These are phyloP conservation scores for Rehmannia glutinosa DNA, from an alignment of 257 asterid genomes.

Conservation along the genomic window DNA sequence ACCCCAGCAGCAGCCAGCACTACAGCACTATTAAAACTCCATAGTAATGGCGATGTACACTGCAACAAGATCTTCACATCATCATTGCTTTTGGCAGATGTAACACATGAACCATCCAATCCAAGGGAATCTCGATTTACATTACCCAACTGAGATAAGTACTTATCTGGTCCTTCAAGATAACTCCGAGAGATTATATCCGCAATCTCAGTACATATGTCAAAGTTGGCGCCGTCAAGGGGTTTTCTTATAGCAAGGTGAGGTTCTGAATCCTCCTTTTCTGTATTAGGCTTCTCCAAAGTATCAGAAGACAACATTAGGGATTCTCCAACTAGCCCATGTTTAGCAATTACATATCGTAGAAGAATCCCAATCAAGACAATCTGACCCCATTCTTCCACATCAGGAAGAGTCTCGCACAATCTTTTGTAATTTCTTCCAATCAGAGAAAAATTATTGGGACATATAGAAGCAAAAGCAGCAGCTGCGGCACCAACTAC, in stretches of 20 bases:
- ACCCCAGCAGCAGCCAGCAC: slow-evolving; percentile 99
- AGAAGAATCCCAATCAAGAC: slow-evolving; percentile 76
- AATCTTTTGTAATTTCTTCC: slow-evolving; percentile 76
- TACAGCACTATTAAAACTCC: slow-evolving; percentile 93
- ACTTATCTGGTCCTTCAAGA: slow-evolving; percentile 94
- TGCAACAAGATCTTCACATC: slow-evolving; percentile 76
- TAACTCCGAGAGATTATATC: slow-evolving; percentile 72
- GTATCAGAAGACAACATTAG: slow-evolving; percentile 51
- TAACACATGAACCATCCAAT: slow-evolving; percentile 43
- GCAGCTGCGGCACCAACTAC: slow-evolving; percentile 99
- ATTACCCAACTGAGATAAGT: slow-evolving; percentile 54
- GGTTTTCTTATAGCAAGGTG: slow-evolving; percentile 29
- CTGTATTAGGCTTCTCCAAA: slow-evolving; percentile 31
- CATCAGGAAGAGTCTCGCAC: slow-evolving; percentile 95
- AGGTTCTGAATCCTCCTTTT: slow-evolving; percentile 40
- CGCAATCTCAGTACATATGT: slow-evolving; percentile 51
- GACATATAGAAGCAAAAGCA: slow-evolving; percentile 87
- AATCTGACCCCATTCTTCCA: slow-evolving; percentile 99
- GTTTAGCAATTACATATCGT: slow-evolving; percentile 85
- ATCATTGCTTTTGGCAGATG: slow-evolving; percentile 76
- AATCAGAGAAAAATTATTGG: slow-evolving; percentile 70
- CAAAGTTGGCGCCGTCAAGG: slow-evolving; percentile 26
- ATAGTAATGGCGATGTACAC: slow-evolving; percentile 84
- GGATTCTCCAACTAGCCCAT: slow-evolving; percentile 88
- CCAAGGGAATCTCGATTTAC: slow-evolving; percentile 40